Conservation (phyloP, 768 basidiomycete species). For the Ramaria sp. region DNA sequence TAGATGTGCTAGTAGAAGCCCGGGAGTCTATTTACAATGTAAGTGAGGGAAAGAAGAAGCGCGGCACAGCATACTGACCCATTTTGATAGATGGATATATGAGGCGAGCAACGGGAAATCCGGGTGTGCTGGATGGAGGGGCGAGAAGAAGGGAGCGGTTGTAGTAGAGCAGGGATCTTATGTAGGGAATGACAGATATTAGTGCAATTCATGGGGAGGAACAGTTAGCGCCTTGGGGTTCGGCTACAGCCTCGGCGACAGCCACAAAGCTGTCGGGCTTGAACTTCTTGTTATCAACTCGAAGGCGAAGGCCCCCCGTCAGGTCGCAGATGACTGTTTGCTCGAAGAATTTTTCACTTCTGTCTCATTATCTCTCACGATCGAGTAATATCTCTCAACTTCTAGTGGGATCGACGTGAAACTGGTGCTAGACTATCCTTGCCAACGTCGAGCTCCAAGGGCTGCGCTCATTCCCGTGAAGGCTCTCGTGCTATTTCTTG, state of each 20-base stretch:
- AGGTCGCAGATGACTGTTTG: no score
- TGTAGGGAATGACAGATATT: not conserved
- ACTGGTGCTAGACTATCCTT: no score
- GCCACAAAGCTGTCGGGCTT: not conserved
- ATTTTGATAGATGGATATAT: not conserved
- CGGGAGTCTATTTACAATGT: not conserved
- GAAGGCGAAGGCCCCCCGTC: no score
- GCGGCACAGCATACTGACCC: not conserved
- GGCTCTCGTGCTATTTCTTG: no score
- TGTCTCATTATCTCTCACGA: no score
- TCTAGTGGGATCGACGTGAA: no score
- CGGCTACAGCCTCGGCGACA: not conserved
- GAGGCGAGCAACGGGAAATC: not conserved
- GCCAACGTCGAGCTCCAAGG: no score
- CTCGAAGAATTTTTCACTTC: no score
- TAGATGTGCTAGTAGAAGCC: not conserved
- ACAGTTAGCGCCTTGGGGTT: conserved; percentile 5
- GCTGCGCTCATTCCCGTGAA: no score
- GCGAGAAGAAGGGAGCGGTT: not conserved
- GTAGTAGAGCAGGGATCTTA: not conserved
- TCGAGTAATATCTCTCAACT: no score
- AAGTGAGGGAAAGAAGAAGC: not conserved
- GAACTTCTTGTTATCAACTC: not conserved
- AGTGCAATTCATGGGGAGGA: not conserved
- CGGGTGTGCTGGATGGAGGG: not conserved